Conservation (phyloP, 208 protist genomes). For the Trypanosoma cruzi region DNA sequence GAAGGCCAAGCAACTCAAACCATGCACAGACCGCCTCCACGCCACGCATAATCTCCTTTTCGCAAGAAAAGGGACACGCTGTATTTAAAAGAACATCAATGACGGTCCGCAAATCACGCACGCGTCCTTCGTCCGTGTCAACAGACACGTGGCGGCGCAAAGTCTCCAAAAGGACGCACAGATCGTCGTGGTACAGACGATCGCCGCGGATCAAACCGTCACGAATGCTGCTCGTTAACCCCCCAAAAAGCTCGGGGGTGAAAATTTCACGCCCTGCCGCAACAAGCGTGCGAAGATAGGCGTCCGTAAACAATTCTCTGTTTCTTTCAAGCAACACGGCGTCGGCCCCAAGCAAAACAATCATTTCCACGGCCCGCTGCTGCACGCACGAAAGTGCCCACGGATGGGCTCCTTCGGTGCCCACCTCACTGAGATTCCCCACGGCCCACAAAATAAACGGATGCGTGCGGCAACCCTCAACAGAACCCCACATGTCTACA, state of each 20-base stretch:
- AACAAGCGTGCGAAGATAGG: constrained; percentile 12
- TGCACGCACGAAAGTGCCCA: not conserved
- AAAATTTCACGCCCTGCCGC: not conserved
- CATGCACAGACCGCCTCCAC: constrained; percentile 11
- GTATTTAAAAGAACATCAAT: constrained; percentile 18
- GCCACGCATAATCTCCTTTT: not conserved
- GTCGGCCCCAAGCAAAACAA: constrained; percentile 10
- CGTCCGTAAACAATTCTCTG: constrained; percentile 3
- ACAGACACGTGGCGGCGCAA: not conserved
- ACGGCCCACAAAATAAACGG: constrained; percentile 5
- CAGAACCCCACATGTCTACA: not conserved
- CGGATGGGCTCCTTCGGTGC: not conserved
- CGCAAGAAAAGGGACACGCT: constrained; percentile 1
- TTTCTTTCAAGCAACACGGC: not conserved
- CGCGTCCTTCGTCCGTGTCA: not conserved
- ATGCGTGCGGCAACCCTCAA: not conserved
- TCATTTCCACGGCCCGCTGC: not conserved
- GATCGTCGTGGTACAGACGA: constrained; percentile 16
- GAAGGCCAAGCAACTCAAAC: constrained; percentile 15
- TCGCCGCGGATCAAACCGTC: constrained; percentile 20
- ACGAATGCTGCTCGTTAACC: constrained; percentile 2
- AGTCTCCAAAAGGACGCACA: constrained; percentile 12
- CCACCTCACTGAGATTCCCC: not conserved
- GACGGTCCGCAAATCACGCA: not conserved
- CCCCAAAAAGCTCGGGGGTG: constrained; percentile 1